Conservation (phyloP, 306 rosid genomes). For the Lathyrus sativus region DNA sequence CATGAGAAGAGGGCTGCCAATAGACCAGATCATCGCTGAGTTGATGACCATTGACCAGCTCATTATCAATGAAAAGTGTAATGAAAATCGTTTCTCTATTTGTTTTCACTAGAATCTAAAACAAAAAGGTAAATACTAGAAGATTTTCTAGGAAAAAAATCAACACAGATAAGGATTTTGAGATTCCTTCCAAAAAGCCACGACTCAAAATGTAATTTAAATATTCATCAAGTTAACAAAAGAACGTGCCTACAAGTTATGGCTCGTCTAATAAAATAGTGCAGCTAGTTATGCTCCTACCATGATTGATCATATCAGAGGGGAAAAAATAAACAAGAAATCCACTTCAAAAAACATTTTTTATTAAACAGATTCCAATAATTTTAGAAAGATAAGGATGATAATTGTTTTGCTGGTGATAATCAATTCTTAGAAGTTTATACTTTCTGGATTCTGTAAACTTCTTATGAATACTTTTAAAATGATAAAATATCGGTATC, state of each 20-base stretch:
- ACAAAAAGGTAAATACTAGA: constrained; percentile 24
- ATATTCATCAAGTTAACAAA: too few species aligned
- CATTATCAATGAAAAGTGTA: neutral
- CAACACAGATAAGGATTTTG: too few species aligned
- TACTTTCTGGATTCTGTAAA: too few species aligned
- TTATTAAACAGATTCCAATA: constrained; percentile 59
- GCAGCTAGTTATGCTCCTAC: constrained; percentile 37
- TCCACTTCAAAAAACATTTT: constrained; percentile 38
- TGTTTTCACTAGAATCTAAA: neutral
- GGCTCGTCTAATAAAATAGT: constrained; percentile 14
- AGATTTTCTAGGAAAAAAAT: constrained; percentile 56
- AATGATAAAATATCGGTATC: too few species aligned
- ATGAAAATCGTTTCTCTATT: neutral
- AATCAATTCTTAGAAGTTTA: too few species aligned
- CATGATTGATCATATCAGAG: constrained; percentile 21
- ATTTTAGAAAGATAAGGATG: constrained; percentile 57
- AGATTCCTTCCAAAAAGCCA: too few species aligned
- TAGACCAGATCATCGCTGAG: too few species aligned
- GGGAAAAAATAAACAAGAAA: constrained; percentile 9
- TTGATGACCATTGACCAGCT: too few species aligned
- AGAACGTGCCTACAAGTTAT: constrained; percentile 24
- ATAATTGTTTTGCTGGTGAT: constrained; percentile 45
- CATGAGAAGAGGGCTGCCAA: too few species aligned
- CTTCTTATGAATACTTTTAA: too few species aligned
- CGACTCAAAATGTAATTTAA: too few species aligned